Percentiles rank a stretch among this genome's conserved stretches.
Conservation (phyloP, 208 protist genomes). For the Wallacemonas sp. region DNA sequence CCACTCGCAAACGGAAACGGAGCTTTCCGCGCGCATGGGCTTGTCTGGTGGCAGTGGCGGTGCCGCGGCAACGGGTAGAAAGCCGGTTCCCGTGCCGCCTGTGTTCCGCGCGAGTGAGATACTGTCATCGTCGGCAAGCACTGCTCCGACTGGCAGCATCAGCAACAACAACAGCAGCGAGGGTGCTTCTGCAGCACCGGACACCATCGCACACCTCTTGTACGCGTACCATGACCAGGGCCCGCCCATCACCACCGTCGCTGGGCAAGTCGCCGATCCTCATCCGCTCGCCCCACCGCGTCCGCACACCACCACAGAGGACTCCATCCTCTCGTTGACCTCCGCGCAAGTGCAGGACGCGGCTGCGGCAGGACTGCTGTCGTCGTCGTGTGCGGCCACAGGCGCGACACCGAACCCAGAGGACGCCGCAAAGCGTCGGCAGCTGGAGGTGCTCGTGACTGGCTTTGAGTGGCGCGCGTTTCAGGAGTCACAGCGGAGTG, state of each 20-base stretch:
- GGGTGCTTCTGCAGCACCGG: not conserved
- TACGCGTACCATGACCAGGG: not conserved
- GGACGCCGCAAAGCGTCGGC: slow-evolving; percentile 15
- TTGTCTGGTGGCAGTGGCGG: not conserved
- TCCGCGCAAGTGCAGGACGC: slow-evolving; percentile 40
- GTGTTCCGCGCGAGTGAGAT: slow-evolving; percentile 12
- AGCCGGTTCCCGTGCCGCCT: slow-evolving; percentile 8
- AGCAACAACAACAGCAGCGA: not conserved
- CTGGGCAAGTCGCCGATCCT: slow-evolving; percentile 5
- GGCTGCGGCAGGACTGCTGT: slow-evolving; percentile 31
- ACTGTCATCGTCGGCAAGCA: not conserved
- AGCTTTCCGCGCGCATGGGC: slow-evolving; percentile 2
- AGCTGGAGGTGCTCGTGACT: slow-evolving; percentile 58
- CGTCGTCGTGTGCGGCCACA: slow-evolving; percentile 1
- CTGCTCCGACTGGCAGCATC: too few relatives aligned
- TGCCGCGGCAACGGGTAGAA: not conserved
- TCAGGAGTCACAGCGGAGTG: slow-evolving; percentile 61
- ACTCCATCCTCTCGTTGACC: slow-evolving; percentile 70
- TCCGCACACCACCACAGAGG: slow-evolving; percentile 47
- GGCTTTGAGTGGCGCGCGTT: slow-evolving; percentile 76
- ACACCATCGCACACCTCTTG: slow-evolving; percentile 5
- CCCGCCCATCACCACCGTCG: not conserved
- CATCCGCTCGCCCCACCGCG: slow-evolving; percentile 41
- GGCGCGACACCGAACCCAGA: not conserved
- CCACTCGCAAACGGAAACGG: slow-evolving; percentile 10